phyloP scores from a whole-genome alignment of 2,329 filamentous ascomycete species.

The Furcasterigmium furcatum region DNA sequence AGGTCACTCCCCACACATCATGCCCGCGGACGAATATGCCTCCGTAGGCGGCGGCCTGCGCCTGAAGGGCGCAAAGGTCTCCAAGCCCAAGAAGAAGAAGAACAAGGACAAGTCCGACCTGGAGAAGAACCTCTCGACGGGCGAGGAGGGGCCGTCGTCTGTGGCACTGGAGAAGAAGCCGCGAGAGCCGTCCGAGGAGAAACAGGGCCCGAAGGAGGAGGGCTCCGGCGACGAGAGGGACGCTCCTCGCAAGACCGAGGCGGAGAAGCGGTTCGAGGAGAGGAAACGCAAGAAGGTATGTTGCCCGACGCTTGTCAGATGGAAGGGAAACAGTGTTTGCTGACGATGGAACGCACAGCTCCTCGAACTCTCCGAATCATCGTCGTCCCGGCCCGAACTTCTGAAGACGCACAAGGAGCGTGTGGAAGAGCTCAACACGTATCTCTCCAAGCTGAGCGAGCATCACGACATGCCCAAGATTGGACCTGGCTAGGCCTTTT shows the following conservation, averaged over 20 bases:
- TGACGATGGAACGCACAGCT: slow-evolving; percentile 51
- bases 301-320: slow-evolving; percentile 14
- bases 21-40: slow-evolving; percentile 75
- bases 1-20: slow-evolving; percentile 30
- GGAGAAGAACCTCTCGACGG: slow-evolving; percentile 41
- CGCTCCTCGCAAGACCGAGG: slow-evolving; percentile 69
- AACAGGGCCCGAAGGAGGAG: slow-evolving; percentile 21
- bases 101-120: slow-evolving; percentile 45
- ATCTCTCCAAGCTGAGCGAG: slow-evolving; percentile 87
- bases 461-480: slow-evolving; percentile 93
- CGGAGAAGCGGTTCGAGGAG: slow-evolving; percentile 80
- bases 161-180: slow-evolving; percentile 42
- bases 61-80: slow-evolving; percentile 72
- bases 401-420: slow-evolving; percentile 96
- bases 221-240: slow-evolving; percentile 23
- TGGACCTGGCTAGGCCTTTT: slow-evolving; percentile 45
- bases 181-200: slow-evolving; percentile 18
- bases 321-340: background rate
- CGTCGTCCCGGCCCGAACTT: slow-evolving; percentile 63
- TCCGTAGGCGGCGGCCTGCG: slow-evolving; percentile 67
- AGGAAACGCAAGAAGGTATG: slow-evolving; percentile 73
- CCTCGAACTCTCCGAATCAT: slow-evolving; percentile 69
- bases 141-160: slow-evolving; percentile 25
- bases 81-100: slow-evolving; percentile 65
- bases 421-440: slow-evolving; percentile 93